phyloP scores from a whole-genome alignment of 2,329 filamentous ascomycete species.

The Cladosporium sphaerospermum region DNA sequence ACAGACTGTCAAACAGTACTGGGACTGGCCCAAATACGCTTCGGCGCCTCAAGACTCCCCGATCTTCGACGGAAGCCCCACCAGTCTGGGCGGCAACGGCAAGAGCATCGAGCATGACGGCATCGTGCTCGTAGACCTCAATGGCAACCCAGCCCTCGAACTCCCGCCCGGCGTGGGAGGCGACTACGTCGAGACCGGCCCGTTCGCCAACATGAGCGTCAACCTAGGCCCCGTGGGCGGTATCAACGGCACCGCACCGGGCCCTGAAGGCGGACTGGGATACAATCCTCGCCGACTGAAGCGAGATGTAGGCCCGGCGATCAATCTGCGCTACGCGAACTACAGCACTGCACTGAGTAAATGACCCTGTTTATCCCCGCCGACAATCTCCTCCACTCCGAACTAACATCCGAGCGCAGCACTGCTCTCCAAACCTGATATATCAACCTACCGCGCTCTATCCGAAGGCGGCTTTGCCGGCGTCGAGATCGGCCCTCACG shows the following conservation, averaged over 20 bases:
- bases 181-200: constrained; percentile 47
- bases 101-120: constrained; percentile 14
- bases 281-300: constrained; percentile 32
- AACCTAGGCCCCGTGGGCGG: constrained; percentile 45
- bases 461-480: constrained; percentile 7
- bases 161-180: constrained; percentile 44
- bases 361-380: neutral
- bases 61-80: constrained; percentile 51
- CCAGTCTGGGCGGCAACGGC: constrained; percentile 31
- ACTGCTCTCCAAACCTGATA: constrained; percentile 2
- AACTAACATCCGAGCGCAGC: neutral
- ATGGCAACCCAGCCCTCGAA: constrained; percentile 36
- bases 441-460: constrained; percentile 2
- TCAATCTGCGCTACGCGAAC: constrained; percentile 16
- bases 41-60: constrained; percentile 41
- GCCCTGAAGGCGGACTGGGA: constrained; percentile 24
- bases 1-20: constrained; percentile 29
- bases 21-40: constrained; percentile 46
- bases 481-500: constrained; percentile 31
- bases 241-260: constrained; percentile 2
- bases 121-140: constrained; percentile 33
- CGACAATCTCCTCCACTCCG: neutral
- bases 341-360: constrained; percentile 14
- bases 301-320: constrained; percentile 27
- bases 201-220: constrained; percentile 42